Evolutionary conservation across 441 rosid species (phyloP), one percentile per base, ranked within the genome.

Genomic region (Pelargonium myrrhifolium): DNA sequence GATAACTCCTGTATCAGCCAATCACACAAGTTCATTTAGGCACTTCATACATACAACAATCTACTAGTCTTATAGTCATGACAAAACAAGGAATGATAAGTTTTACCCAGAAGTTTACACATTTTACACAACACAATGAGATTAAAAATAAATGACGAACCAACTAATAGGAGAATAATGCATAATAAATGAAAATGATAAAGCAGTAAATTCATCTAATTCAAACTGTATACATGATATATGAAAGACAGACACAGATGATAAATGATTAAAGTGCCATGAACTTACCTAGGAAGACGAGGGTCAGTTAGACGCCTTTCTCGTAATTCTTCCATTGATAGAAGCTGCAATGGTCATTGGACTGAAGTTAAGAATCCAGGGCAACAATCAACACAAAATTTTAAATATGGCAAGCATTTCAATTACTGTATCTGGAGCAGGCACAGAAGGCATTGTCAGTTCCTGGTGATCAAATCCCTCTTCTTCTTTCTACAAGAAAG

Each of bases 261-360:
- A 60, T 60, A 60, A 22, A 60, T 21, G 31, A 31, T 68, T 56
- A 58, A 22, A 37, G 40, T 45, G 20, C 60, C 55, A 21, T 20
- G 37, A 6, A 75, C 80, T 70, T 76, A 87, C 99, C 89, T 86
- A 63, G 99, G 96, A 72, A 94, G 84, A 65, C 77, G 82, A 71
- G 93, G 97, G 78, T 91, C 96, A 69, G 86, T 87, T 65, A 88
- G 82, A 71, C 92, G 93, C 70, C 79, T 86, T 65, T 89, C 92
- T 2, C 90, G 92, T 68, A 89, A 72, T 76, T 88, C 90, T 78
- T 94, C 99, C 83, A 91, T 53, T 43, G 95, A 83, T 58, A 85
- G 77, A 78, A 94, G 97, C 99, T 94, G 90, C 78, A 79, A 53
- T 6, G 59, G 17, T 21, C 20, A 53, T 78, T 35, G 68, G 70